phyloP scores from a whole-genome alignment of 2,329 filamentous ascomycete genomes.

The Phyllosticta ampelicida region DNA sequence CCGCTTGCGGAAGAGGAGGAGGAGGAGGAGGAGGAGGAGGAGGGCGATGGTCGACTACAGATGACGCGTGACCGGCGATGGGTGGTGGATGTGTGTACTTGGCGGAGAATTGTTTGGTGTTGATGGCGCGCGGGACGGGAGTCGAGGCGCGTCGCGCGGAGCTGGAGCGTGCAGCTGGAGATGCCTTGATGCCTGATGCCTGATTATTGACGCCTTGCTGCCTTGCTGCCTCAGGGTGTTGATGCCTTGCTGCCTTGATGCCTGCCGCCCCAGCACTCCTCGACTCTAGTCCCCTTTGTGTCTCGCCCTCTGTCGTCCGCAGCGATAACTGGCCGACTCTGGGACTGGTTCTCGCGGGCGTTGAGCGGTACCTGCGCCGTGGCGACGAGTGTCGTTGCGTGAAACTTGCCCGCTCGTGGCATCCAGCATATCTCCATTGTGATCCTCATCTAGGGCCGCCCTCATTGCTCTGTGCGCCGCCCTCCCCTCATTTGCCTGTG shows the following conservation, averaged over 20 bases:
- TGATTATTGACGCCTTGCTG: not conserved
- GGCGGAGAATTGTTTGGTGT: slow-evolving; percentile 1
- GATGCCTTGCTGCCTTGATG: not conserved
- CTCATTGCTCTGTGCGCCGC: slow-evolving; percentile 1
- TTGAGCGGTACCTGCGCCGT: not conserved
- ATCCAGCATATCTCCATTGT: not conserved
- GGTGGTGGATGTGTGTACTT: not conserved
- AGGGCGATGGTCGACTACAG: not conserved
- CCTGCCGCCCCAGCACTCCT: not conserved
- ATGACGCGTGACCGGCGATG: not conserved
- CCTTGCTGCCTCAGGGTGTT: not conserved
- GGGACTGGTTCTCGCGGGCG: not conserved
- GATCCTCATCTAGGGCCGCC: not conserved
- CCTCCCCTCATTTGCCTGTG: slow-evolving; percentile 9
- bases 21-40: too few relatives aligned
- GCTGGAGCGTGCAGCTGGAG: not conserved
- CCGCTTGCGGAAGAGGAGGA: slow-evolving; percentile 4
- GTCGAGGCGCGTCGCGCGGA: slow-evolving; percentile 2
- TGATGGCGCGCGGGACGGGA: not conserved
- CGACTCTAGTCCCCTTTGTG: too few relatives aligned
- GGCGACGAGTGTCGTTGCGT: not conserved
- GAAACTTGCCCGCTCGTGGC: not conserved
- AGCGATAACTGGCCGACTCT: too few relatives aligned
- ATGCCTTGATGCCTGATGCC: not conserved
- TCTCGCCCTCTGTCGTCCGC: too few relatives aligned